Evolutionary conservation across 306 rosid genomes (phyloP).

Genomic region (Cicer judaicum): DNA sequence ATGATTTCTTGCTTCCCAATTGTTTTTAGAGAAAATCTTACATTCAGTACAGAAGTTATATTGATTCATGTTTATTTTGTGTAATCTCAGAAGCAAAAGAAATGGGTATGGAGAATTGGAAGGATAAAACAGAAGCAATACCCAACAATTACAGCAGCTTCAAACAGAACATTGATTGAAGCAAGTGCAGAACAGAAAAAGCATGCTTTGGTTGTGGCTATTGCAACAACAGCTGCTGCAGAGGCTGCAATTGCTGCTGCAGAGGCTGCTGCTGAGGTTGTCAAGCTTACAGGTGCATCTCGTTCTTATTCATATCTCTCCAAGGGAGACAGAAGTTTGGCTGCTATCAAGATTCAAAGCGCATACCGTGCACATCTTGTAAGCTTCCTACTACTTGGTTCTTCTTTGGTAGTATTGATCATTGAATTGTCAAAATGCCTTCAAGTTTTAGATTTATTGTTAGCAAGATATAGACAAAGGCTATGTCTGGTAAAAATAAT

Average conservation of each 20-base stretch:
- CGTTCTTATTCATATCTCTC: slow-evolving; percentile 42
- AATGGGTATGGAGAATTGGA: slow-evolving; percentile 65
- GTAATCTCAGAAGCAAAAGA: slow-evolving; percentile 54
- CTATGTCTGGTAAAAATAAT: no score
- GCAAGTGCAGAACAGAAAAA: slow-evolving; percentile 77
- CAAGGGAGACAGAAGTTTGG: slow-evolving; percentile 54
- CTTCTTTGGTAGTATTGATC: not conserved
- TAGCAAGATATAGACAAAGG: not conserved
- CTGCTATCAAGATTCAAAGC: slow-evolving; percentile 82
- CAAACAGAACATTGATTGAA: slow-evolving; percentile 58
- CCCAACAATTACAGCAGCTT: slow-evolving; percentile 59
- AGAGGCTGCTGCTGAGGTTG: slow-evolving; percentile 89
- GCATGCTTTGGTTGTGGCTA: slow-evolving; percentile 81
- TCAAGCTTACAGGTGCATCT: slow-evolving; percentile 62
- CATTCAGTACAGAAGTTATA: not conserved
- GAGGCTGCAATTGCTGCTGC: slow-evolving; percentile 93
- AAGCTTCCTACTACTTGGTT: slow-evolving; percentile 42
- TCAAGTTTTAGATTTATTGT: slow-evolving; percentile 4
- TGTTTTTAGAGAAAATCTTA: not conserved
- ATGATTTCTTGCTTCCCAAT: no score
- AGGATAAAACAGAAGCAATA: slow-evolving; percentile 55
- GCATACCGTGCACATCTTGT: slow-evolving; percentile 81
- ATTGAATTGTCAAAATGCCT: not conserved
- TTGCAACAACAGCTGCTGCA: slow-evolving; percentile 84
- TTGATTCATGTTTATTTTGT: slow-evolving; percentile 24